Conservation (phyloP, 164 flowering plant species). For the Chloranthus sessilifolius region DNA sequence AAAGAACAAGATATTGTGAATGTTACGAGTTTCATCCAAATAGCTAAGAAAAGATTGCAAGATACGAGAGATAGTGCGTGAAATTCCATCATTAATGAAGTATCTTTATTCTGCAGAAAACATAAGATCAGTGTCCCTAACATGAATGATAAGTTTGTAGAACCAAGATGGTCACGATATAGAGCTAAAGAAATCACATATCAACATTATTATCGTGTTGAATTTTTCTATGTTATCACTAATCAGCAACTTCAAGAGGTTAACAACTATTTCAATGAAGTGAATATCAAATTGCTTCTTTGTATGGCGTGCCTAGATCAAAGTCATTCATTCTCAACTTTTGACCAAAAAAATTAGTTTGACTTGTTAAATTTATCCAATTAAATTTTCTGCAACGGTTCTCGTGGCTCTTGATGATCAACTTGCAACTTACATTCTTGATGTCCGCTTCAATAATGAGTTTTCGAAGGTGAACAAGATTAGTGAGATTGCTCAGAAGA, state of each 20-base stretch:
- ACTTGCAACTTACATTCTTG: background rate
- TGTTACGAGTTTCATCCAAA: background rate
- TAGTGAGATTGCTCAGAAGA: background rate
- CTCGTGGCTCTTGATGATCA: background rate
- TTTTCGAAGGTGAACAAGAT: too few species aligned
- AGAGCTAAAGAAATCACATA: background rate
- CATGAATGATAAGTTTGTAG: background rate
- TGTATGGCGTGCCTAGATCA: too few species aligned
- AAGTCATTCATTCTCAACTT: too few species aligned
- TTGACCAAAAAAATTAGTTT: too few species aligned
- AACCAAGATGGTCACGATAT: background rate
- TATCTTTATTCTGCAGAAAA: background rate
- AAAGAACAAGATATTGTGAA: background rate
- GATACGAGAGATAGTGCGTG: background rate
- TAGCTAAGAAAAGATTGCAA: background rate
- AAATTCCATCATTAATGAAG: too few species aligned
- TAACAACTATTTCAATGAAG: background rate
- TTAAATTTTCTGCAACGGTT: too few species aligned
- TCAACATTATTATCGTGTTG: background rate
- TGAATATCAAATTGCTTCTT: too few species aligned
- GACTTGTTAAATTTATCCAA: too few species aligned
- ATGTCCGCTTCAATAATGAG: background rate
- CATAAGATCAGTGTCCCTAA: too few species aligned
- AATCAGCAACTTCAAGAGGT: background rate
- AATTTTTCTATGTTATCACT: background rate